Evolutionary conservation across 2,329 filamentous ascomycete genomes (phyloP).

Genomic region (Talaromyces sp.): DNA sequence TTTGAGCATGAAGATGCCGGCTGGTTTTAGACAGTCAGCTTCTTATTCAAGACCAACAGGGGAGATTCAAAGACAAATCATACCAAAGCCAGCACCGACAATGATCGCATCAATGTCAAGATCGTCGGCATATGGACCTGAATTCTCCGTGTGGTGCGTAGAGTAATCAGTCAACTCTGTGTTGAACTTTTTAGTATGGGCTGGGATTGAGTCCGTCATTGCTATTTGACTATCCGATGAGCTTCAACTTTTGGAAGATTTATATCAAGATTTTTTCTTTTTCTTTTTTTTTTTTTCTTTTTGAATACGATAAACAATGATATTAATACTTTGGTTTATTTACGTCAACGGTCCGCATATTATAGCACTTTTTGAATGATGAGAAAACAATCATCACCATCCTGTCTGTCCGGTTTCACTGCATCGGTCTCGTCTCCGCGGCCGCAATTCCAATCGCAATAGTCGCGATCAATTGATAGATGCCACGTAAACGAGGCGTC

Average conservation of each 20-base stretch:
- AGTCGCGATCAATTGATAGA: neutral
- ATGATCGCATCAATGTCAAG: slow-evolving; percentile 23
- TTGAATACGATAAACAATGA: neutral
- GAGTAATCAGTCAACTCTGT: neutral
- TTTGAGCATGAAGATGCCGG: slow-evolving; percentile 48
- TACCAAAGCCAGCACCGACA: slow-evolving; percentile 26
- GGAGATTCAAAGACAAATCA: neutral
- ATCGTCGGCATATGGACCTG: slow-evolving; percentile 17
- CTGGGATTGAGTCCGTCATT: neutral
- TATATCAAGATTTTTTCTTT: neutral
- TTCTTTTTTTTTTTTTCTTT: neutral
- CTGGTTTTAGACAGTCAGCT: neutral
- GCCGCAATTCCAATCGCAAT: neutral
- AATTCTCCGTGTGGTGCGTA: neutral
- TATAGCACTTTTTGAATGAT: neutral
- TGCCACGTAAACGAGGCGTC: neutral
- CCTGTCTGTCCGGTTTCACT: neutral
- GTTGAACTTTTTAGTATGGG: neutral
- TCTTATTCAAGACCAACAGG: neutral
- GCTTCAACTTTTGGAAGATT: neutral
- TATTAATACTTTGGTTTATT: neutral
- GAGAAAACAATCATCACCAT: neutral
- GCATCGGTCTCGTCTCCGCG: neutral
- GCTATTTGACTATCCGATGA: neutral
- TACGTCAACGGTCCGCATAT: neutral